A percentile compares a stretch with the other conserved stretches of the same genome.
phyloP scores from a whole-genome alignment of 768 basidiomycete species.

The Mycena polygramma region DNA sequence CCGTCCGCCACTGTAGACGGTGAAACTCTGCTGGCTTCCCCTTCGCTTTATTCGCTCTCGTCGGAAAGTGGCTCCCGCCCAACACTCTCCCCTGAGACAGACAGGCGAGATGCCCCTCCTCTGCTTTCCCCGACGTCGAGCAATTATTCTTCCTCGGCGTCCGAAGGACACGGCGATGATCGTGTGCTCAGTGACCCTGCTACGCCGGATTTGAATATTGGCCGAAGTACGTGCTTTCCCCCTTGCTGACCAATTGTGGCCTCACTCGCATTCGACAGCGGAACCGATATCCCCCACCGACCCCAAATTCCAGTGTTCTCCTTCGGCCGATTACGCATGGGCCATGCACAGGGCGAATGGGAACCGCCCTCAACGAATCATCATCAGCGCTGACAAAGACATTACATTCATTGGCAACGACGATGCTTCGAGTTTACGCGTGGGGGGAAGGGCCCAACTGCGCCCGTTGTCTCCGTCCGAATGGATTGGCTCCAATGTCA shows the following conservation, averaged over 20 bases:
- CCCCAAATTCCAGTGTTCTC: constrained; percentile 9
- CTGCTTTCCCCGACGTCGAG: constrained; percentile 27
- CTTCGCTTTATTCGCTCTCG: constrained; percentile 35
- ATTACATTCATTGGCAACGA: constrained; percentile 1
- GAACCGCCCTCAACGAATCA: constrained; percentile 24
- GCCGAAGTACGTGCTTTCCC: constrained; percentile 20
- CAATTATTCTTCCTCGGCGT: constrained; percentile 25
- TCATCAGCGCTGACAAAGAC: constrained; percentile 21
- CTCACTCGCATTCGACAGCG: constrained; percentile 17
- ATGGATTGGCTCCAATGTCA: constrained; percentile 31
- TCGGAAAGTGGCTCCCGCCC: constrained; percentile 25
- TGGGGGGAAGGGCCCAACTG: constrained; percentile 8
- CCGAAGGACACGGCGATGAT: constrained; percentile 23
- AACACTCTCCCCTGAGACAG: constrained; percentile 12
- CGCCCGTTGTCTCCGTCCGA: constrained; percentile 31
- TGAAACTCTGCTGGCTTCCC: constrained; percentile 27
- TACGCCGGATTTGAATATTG: constrained; percentile 12
- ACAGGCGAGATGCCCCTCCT: constrained; percentile 7
- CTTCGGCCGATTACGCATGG: constrained; percentile 14
- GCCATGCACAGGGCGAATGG: constrained; percentile 6
- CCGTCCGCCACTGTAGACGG: constrained; percentile 1
- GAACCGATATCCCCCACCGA: constrained; percentile 11
- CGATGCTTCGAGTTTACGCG: constrained; percentile 17
- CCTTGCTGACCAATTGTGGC: not conserved
- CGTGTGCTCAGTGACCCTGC: not conserved